Percentiles rank a stretch among this genome's conserved stretches.
Evolutionary conservation across 306 rosid species (phyloP).

Genomic region (Mimosa bimucronata): DNA sequence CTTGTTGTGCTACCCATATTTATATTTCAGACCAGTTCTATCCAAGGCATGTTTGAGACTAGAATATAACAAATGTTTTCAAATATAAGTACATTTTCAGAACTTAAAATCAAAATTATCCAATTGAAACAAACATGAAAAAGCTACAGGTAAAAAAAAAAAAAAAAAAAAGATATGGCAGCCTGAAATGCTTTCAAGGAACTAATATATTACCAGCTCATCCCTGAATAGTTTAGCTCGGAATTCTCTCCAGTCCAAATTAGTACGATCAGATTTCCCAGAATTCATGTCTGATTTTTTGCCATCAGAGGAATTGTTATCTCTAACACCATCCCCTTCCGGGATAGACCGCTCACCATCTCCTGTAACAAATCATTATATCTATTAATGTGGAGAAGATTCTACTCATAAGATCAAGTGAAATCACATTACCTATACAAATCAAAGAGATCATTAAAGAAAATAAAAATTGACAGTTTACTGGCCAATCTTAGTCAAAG

Average conservation of each 20-base stretch:
- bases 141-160: slow-evolving; percentile 1
- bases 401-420: not conserved
- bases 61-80: not conserved
- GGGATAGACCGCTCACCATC: slow-evolving; percentile 75
- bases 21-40: not conserved
- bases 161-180: slow-evolving; percentile 9
- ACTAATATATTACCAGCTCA: slow-evolving; percentile 72
- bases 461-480: not conserved
- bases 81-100: slow-evolving; percentile 3
- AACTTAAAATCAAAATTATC: slow-evolving; percentile 15
- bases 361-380: slow-evolving; percentile 53
- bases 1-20: not conserved
- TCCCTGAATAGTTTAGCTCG: slow-evolving; percentile 80
- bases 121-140: slow-evolving; percentile 25
- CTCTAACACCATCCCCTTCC: slow-evolving; percentile 72
- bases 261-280: slow-evolving; percentile 52
- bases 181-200: slow-evolving; percentile 21
- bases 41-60: not conserved
- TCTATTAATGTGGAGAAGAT: slow-evolving; percentile 15
- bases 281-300: slow-evolving; percentile 53
- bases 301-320: slow-evolving; percentile 59
- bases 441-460: slow-evolving; percentile 29
- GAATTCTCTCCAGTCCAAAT: slow-evolving; percentile 90
- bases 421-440: slow-evolving; percentile 4
- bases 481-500: not conserved